Evolutionary conservation across 345 rosid genomes (phyloP), one percentile per base, ranked within the genome.

Genomic region (Kandelia obovata): DNA sequence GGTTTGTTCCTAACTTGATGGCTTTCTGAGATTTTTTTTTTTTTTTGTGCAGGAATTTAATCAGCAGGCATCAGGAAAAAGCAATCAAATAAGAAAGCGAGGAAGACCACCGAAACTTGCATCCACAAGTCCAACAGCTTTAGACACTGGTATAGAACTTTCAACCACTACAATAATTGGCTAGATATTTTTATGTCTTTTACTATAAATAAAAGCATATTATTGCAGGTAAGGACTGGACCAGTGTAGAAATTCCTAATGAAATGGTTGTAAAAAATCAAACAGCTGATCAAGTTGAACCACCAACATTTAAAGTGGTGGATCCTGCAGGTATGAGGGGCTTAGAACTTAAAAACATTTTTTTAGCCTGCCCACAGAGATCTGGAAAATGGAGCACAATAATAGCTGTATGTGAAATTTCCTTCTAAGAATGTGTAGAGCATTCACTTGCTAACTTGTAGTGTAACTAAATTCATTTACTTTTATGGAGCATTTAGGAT

Each of bases 11-110:
- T 43, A 35, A 53, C 15, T 13, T 27, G 37, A 31, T 15, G 21
- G 46, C 43, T 67, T 49, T 71, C 61, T 35, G 34, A 15, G 28
- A 8, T 37, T 37, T 71, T 23, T 10, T 37, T 71, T 23, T 10
- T 77, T 27, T 58, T 49, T 55, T 61, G 71, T 65, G 58, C 61
- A 73, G 80, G 75, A 70, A 73, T 59, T 25, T 21, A 23, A 65
- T 57, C 68, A 68, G 55, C 64, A 59, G 27, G 76, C 25, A 56
- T 20, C 7, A 64, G 78, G 71, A 39, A 79, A 70, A 74, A 73
- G 75, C 72, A 72, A 67, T 68, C 82, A 65, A 64, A 72, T 62
- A 62, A 85, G 85, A 73, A 85, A 85, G 77, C 77, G 86, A 67
- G 89, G 83, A 73, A 81, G 85, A 49, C 79, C 86, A 5, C 64